phyloP scores from a whole-genome alignment of 345 rosid species.

The Aquilaria malaccensis region DNA sequence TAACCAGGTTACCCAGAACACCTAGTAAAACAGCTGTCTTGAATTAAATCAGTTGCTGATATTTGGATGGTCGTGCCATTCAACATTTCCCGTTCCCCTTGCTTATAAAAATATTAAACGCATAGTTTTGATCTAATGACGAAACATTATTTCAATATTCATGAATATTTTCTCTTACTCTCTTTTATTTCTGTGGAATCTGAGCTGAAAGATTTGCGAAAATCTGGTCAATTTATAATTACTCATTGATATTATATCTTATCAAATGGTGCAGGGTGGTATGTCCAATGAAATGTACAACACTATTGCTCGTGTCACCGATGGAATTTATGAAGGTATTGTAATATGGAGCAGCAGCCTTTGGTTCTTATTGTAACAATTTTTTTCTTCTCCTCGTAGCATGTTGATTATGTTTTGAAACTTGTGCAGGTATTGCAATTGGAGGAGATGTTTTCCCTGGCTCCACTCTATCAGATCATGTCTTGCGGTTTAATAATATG shows the following conservation, averaged over 20 bases:
- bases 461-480: constrained; percentile 89
- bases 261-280: constrained; percentile 63
- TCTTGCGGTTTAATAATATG: constrained; percentile 89
- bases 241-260: background rate
- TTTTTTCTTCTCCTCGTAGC: background rate
- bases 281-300: constrained; percentile 98
- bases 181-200: background rate
- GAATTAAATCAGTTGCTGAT: background rate
- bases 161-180: background rate
- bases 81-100: no score
- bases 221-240: background rate
- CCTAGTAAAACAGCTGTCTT: background rate
- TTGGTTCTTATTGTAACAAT: background rate
- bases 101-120: no score
- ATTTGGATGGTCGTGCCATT: no score
- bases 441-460: constrained; percentile 99
- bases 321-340: constrained; percentile 92
- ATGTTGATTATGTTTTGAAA: constrained; percentile 17
- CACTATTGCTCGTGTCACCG: constrained; percentile 86
- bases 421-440: constrained; percentile 74
- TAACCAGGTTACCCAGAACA: no score
- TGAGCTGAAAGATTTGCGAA: no score
- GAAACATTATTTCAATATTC: background rate
- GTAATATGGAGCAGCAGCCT: constrained; percentile 1
- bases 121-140: no score